phyloP scores from a whole-genome alignment of 192 early-diverging fungal genomes.

The Phlyctochytrium arcticum region DNA sequence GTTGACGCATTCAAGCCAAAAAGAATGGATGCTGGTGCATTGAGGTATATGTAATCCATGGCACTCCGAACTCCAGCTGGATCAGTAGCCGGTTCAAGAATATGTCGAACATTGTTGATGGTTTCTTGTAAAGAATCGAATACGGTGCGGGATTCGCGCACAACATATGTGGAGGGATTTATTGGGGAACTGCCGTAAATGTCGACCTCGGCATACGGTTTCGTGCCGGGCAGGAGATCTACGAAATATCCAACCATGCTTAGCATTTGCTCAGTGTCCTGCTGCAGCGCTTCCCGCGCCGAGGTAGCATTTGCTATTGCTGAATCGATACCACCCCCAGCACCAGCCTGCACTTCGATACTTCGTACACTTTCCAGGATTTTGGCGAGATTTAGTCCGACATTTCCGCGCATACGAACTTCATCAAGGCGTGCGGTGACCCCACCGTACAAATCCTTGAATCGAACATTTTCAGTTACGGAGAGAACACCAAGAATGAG shows the following conservation, averaged over 20 bases:
- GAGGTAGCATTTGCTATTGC: neutral
- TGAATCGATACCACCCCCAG: neutral
- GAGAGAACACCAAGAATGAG: constrained; percentile 16
- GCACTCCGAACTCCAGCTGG: neutral
- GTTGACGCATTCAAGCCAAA: constrained; percentile 22
- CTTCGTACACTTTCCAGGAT: constrained; percentile 25
- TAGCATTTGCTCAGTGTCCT: neutral
- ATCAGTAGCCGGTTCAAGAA: neutral
- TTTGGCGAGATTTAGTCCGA: neutral
- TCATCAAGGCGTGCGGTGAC: neutral
- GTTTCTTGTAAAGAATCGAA: neutral
- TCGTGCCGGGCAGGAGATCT: neutral
- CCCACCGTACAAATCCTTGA: neutral
- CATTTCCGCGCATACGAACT: neutral
- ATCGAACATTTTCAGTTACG: constrained; percentile 19
- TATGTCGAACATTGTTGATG: neutral
- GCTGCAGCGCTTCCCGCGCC: neutral
- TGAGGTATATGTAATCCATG: constrained; percentile 12
- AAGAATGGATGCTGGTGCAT: constrained; percentile 20
- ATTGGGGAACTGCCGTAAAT: neutral
- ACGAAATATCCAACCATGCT: neutral
- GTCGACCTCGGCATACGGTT: constrained; percentile 1
- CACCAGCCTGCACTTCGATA: constrained; percentile 4
- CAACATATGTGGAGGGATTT: neutral
- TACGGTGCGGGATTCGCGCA: neutral